Conservation (phyloP, 192 early-diverging fungal genomes). For the Coemansia sp. region DNA sequence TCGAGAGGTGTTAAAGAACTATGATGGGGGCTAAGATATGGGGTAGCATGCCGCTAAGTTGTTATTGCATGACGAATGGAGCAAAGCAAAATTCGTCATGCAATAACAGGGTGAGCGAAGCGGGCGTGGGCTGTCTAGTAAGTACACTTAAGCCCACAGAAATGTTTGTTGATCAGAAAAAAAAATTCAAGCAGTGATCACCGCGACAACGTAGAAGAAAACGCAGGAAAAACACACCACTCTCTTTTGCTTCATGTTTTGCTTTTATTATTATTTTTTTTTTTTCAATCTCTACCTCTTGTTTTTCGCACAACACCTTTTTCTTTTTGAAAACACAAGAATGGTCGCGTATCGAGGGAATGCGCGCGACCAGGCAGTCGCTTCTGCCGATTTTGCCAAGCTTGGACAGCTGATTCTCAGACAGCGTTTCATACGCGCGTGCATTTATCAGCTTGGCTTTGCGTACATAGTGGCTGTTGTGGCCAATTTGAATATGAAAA, state of each 20-base stretch:
- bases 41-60: no score
- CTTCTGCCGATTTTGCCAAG: constrained; percentile 52
- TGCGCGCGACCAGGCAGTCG: constrained; percentile 39
- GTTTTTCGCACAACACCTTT: background rate
- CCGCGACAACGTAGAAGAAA: no score
- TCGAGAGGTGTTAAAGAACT: no score
- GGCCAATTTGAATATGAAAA: constrained; percentile 28
- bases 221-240: no score
- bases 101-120: no score
- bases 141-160: no score
- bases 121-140: no score
- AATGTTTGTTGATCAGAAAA: background rate
- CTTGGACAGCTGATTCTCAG: constrained; percentile 30
- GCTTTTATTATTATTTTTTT: constrained; percentile 11
- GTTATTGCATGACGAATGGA: no score
- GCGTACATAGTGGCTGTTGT: constrained; percentile 41
- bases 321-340: background rate
- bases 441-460: constrained; percentile 40
- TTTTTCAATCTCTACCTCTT: background rate
- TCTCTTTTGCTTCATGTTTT: background rate
- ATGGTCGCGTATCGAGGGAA: constrained; percentile 10
- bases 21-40: no score
- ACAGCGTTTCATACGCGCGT: constrained; percentile 51
- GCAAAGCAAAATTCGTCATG: no score
- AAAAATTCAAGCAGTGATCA: no score